phyloP scores from a whole-genome alignment of 169 alveolate species.

The Theileria parva region DNA sequence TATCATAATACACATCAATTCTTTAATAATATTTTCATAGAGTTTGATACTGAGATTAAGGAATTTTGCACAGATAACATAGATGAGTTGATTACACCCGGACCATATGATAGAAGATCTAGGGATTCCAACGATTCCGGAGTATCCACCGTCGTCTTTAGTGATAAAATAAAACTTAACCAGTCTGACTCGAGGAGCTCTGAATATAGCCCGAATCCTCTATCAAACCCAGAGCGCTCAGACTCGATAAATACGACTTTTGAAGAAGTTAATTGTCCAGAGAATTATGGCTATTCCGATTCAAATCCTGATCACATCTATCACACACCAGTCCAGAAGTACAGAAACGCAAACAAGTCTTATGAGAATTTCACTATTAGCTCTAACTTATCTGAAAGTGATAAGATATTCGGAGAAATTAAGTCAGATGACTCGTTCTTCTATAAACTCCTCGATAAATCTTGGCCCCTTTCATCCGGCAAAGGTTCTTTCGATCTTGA shows the following conservation, averaged over 20 bases:
- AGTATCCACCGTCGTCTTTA: neutral
- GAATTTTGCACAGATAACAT: neutral
- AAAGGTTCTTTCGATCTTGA: neutral
- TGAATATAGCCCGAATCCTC: neutral
- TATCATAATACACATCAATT: neutral
- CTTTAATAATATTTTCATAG: neutral
- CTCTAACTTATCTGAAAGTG: neutral
- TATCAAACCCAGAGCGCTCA: neutral
- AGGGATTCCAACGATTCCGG: neutral
- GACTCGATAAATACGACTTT: neutral
- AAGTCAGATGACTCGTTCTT: neutral
- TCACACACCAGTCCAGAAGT: neutral
- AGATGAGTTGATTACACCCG: neutral
- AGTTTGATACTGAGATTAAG: neutral
- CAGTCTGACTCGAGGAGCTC: neutral
- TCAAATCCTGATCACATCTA: neutral
- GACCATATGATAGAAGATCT: neutral
- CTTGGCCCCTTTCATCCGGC: neutral
- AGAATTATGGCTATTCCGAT: neutral
- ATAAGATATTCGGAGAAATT: neutral
- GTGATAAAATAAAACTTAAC: constrained; percentile 1
- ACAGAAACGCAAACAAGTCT: neutral
- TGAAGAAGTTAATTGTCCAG: neutral
- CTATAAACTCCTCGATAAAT: neutral
- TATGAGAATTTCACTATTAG: too few species aligned